phyloP scores from a whole-genome alignment of 1,284 basidiomycete species.

The Cryptococcus maquisensis region DNA sequence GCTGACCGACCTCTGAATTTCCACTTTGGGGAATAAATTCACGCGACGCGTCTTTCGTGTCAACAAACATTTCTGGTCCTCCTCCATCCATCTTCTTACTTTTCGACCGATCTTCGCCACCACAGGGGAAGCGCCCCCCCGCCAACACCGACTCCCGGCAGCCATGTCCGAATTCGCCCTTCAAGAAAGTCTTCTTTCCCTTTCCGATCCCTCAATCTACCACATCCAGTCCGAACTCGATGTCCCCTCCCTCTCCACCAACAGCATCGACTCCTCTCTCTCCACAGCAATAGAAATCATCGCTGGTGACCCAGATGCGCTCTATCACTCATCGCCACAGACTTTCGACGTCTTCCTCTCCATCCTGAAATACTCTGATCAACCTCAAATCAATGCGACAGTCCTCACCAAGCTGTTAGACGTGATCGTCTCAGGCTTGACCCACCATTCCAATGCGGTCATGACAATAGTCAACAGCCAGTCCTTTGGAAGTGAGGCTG shows the following conservation, averaged over 20 bases:
- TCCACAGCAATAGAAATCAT: constrained; percentile 64
- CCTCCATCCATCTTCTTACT: background rate
- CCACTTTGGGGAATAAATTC: constrained; percentile 1
- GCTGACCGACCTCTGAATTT: background rate
- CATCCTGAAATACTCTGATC: constrained; percentile 55
- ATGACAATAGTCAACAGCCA: constrained; percentile 22
- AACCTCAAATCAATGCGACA: constrained; percentile 27
- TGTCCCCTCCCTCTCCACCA: constrained; percentile 53
- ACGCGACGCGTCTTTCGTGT: constrained; percentile 3
- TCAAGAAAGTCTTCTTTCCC: constrained; percentile 65
- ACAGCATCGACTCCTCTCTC: constrained; percentile 46
- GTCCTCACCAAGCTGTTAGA: constrained; percentile 41
- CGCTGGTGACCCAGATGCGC: constrained; percentile 65
- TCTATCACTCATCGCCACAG: constrained; percentile 55
- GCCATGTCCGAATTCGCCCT: constrained; percentile 59
- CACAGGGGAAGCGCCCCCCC: background rate
- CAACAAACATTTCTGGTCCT: constrained; percentile 1
- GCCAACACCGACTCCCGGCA: background rate
- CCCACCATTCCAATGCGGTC: constrained; percentile 34
- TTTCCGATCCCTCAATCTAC: constrained; percentile 59
- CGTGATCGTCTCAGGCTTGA: constrained; percentile 33
- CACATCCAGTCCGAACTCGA: constrained; percentile 64
- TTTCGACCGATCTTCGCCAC: background rate
- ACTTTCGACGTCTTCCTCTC: constrained; percentile 75
- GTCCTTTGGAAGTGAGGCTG: constrained; percentile 48